Conservation (phyloP, 306 rosid species). For the Potentilla sterilis region DNA sequence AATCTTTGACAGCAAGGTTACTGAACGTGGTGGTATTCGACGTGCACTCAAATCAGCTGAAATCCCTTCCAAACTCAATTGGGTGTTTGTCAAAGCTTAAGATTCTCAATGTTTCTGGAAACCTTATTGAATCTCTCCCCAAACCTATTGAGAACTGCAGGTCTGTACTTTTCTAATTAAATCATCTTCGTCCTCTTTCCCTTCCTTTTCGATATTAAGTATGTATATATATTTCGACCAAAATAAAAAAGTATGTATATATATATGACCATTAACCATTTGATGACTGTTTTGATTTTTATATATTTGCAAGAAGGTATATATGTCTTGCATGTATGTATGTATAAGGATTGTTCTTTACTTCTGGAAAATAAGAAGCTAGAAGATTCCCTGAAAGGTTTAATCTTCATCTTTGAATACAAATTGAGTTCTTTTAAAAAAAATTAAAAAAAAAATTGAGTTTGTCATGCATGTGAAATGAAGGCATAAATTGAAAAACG, state of each 20-base stretch:
- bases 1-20: constrained; percentile 72
- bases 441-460: too few species aligned
- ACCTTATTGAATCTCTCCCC: constrained; percentile 61
- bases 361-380: neutral
- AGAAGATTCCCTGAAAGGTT: neutral
- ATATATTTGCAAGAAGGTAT: neutral
- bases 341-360: neutral
- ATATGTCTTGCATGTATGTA: too few species aligned
- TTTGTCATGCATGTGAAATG: neutral
- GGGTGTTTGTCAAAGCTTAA: constrained; percentile 87
- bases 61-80: constrained; percentile 73
- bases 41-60: constrained; percentile 85
- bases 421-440: neutral
- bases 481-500: neutral
- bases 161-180: constrained; percentile 18
- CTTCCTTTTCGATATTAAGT: neutral
- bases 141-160: constrained; percentile 89
- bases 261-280: neutral
- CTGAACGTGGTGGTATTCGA: constrained; percentile 67
- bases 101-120: constrained; percentile 73
- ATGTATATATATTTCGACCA: too few species aligned
- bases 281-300: neutral
- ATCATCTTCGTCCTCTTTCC: neutral
- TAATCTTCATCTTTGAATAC: neutral
- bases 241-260: too few species aligned